Evolutionary conservation across 306 rosid species (phyloP).

Genomic region (Castanea crenata): DNA sequence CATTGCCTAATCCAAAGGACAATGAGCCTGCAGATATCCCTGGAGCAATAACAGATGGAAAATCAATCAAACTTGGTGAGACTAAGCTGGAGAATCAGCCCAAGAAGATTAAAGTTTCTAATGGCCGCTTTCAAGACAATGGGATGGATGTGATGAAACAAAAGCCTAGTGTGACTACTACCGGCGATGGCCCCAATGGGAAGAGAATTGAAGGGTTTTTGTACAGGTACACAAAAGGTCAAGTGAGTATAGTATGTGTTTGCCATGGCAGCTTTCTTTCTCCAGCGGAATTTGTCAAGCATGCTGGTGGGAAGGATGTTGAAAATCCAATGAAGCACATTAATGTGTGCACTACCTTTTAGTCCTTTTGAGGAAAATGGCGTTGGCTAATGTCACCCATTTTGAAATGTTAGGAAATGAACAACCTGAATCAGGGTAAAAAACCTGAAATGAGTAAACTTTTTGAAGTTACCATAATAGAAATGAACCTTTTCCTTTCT

Average conservation of each 20-base stretch:
- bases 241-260: conserved; percentile 57
- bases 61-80: conserved; percentile 3
- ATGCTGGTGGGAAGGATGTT: conserved; percentile 56
- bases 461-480: background rate
- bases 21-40: background rate
- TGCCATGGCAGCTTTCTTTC: conserved; percentile 73
- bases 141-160: conserved; percentile 27
- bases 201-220: conserved; percentile 57
- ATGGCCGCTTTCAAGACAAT: conserved; percentile 14
- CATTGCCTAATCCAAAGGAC: background rate
- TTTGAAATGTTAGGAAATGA: background rate
- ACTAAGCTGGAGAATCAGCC: conserved; percentile 11
- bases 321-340: conserved; percentile 67
- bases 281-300: conserved; percentile 62
- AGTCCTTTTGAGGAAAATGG: conserved; percentile 21
- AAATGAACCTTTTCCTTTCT: background rate
- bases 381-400: conserved; percentile 6
- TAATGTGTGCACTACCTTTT: conserved; percentile 29
- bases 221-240: conserved; percentile 38
- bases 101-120: conserved; percentile 31
- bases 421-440: background rate
- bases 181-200: conserved; percentile 56
- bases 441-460: background rate
- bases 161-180: conserved; percentile 54
- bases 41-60: background rate